Base-by-base conservation (phyloP, 208 protist genomes). In the Leishmania tarentolae region DNA sequence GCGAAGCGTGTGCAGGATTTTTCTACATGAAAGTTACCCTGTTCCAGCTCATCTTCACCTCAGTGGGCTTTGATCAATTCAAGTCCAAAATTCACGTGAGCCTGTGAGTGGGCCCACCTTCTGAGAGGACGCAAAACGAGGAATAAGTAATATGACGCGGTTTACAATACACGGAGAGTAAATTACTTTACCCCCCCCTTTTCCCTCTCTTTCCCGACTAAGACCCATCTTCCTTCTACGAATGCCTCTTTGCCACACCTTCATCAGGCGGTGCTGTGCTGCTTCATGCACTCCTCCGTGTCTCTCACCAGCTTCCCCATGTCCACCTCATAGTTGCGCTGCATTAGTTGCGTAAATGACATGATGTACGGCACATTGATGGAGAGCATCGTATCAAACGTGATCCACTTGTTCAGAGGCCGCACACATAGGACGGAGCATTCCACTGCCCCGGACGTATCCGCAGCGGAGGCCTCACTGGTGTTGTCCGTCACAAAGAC, bases 401-500 rank as follows among this genome's bases (percentile, higher is more conserved):
- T 81, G 15, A 93, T 65, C 85, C 88, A 91, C 19, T 66, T 78
- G 71, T 92, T 96, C 31, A 87, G 50, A 0, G 92, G 91, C 3
- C 91, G 92, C 11, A 92, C 7, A 9, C 80, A 87, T 31, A 93
- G 66, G 44, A 96, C 74, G 5, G 87, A 82, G 63, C 79, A 79
- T 37, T 92, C 83, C 8, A 94, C 75, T 0, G 83, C 61, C 4
- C 84, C 85, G 0, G 91, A 96, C 17, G 86, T 70, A 24, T 92
- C 83, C 7, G 92, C 92, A 0, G 91, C 83, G 3, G 87, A 89
- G 1, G 84, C 89, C 79, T 93, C 89, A 59, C 83, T 93, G 1
- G 86, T 85, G 77, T 79, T 87, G 70, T 91, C 88, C 42, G 92
- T 93, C 66, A 92, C 24, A 57, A 94, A 94, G 37, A 96, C 75